Conservation (phyloP, 1,284 basidiomycete genomes). For the Ceratobasidium sp. region DNA sequence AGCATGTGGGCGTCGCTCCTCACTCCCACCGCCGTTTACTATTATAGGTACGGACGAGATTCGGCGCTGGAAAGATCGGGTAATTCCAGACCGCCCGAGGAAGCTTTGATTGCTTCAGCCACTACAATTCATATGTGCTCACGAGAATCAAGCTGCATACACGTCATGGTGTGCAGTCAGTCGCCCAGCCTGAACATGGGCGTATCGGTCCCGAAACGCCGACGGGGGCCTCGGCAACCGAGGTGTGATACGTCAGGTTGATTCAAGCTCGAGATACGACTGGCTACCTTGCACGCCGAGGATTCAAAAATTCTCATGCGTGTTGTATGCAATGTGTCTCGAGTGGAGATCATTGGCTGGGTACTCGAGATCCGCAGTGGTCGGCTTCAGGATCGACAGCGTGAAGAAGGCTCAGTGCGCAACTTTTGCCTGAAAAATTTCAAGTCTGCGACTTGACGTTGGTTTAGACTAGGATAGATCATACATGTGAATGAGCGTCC, state of each 20-base stretch:
- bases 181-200: background rate
- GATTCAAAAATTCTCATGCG: slow-evolving; percentile 23
- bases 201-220: slow-evolving; percentile 25
- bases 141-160: background rate
- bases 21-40: background rate
- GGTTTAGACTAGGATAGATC: slow-evolving; percentile 5
- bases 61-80: slow-evolving; percentile 3
- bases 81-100: slow-evolving; percentile 1
- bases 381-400: slow-evolving; percentile 4
- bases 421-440: slow-evolving; percentile 28
- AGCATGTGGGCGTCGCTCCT: background rate
- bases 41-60: background rate
- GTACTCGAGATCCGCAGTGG: background rate
- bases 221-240: background rate
- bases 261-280: background rate
- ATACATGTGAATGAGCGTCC: slow-evolving; percentile 10
- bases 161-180: background rate
- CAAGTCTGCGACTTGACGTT: background rate
- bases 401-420: background rate
- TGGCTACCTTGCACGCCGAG: background rate
- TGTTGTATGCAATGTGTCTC: background rate
- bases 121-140: background rate
- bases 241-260: background rate
- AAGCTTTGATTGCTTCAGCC: slow-evolving; percentile 11
- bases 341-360: background rate